Percentiles rank a stretch among this genome's conserved stretches.
phyloP scores from a whole-genome alignment of 805 yeast species.

The Candida schatavii region DNA sequence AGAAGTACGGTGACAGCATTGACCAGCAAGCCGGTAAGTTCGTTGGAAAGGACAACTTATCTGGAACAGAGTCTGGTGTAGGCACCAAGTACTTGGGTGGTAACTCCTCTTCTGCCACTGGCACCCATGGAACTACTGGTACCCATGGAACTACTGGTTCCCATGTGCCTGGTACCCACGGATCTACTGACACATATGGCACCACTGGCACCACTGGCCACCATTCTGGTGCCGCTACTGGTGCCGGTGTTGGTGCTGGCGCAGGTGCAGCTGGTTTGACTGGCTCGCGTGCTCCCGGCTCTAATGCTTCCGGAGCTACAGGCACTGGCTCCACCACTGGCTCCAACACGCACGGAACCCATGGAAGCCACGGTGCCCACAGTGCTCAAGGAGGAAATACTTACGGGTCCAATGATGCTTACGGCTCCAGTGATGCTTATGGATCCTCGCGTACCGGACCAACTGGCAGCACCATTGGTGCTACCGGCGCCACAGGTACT shows the following conservation, averaged over 20 bases:
- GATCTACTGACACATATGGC: constrained; percentile 11
- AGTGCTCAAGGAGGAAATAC: too few relatives aligned
- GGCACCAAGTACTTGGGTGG: constrained; percentile 23
- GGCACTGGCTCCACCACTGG: constrained; percentile 1
- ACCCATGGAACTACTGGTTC: constrained; percentile 4
- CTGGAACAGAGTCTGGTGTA: constrained; percentile 23
- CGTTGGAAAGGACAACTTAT: constrained; percentile 18
- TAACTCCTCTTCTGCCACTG: constrained; percentile 6
- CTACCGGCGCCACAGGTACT: not conserved
- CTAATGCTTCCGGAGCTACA: constrained; percentile 4
- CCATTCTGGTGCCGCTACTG: constrained; percentile 7
- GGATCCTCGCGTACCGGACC: constrained; percentile 6
- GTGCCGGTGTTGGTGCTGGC: constrained; percentile 9
- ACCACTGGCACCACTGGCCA: constrained; percentile 7
- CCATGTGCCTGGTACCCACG: constrained; percentile 12
- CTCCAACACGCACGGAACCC: not conserved
- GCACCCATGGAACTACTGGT: constrained; percentile 3
- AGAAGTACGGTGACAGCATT: constrained; percentile 23
- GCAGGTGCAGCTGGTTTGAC: too few relatives aligned
- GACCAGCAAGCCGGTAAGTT: constrained; percentile 24
- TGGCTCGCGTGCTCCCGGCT: too few relatives aligned
- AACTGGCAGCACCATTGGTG: not conserved
- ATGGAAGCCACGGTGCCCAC: constrained; percentile 7
- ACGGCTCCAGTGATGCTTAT: constrained; percentile 1
- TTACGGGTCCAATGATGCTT: constrained; percentile 33